A percentile compares a stretch with the other conserved stretches of the same genome.
Evolutionary conservation across 495 filamentous ascomycete genomes (phyloP).

Genomic region (Thermothielavioides terrestris): DNA sequence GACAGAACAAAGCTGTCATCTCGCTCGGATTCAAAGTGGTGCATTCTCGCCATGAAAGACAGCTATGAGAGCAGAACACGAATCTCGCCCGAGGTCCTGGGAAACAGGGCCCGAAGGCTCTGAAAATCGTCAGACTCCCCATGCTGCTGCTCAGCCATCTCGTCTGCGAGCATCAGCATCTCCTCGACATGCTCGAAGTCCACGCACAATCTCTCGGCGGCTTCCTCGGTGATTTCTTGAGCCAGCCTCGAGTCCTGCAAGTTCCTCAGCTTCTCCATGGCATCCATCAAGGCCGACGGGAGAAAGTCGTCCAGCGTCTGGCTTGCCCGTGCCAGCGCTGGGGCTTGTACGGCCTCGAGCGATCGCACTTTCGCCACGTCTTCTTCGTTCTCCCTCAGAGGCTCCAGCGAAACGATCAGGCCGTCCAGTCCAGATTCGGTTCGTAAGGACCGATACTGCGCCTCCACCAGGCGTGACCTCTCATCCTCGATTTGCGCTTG

Average conservation of each 20-base stretch:
- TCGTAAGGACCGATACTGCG: constrained; percentile 61
- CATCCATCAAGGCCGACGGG: constrained; percentile 87
- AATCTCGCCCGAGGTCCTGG: constrained; percentile 77
- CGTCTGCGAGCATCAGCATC: constrained; percentile 39
- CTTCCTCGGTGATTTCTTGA: constrained; percentile 69
- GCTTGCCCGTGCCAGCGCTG: constrained; percentile 53
- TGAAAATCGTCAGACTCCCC: constrained; percentile 30
- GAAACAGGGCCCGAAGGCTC: constrained; percentile 62
- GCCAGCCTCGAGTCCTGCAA: constrained; percentile 62
- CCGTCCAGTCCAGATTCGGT: constrained; percentile 61
- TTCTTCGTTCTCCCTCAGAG: constrained; percentile 27
- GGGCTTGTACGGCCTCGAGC: constrained; percentile 52
- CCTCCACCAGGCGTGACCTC: constrained; percentile 41
- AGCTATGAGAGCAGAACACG: constrained; percentile 58
- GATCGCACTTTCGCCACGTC: constrained; percentile 29
- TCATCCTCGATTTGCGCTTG: constrained; percentile 37
- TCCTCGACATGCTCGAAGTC: constrained; percentile 88
- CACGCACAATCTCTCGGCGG: constrained; percentile 75
- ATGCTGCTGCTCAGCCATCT: constrained; percentile 33
- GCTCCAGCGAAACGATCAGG: constrained; percentile 54
- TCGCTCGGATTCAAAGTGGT: too few relatives aligned
- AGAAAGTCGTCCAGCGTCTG: constrained; percentile 85
- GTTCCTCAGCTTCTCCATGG: constrained; percentile 65
- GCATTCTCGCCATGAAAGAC: neutral
- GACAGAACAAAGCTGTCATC: too few relatives aligned